phyloP scores from a whole-genome alignment of 768 basidiomycete species.

The Tricholomella constricta region DNA sequence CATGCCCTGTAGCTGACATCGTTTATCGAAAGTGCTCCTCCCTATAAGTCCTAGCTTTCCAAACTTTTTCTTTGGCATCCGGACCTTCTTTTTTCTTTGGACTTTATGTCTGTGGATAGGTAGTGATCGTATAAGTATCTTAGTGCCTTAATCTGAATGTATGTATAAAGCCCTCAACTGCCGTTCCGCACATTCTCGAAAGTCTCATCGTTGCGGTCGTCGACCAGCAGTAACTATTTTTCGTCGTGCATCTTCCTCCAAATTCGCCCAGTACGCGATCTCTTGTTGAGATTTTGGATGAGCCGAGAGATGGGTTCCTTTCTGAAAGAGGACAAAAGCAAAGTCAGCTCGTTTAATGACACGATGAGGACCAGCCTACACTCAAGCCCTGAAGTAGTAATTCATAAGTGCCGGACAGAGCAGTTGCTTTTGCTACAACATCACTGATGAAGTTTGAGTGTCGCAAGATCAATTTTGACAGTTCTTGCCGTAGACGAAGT shows the following conservation, averaged over 20 bases:
- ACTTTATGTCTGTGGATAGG: conserved; percentile 3
- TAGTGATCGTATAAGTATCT: not conserved
- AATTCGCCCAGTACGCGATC: conserved; percentile 81
- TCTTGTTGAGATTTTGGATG: conserved; percentile 89
- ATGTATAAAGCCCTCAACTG: conserved; percentile 7
- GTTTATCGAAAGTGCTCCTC: conserved; percentile 9
- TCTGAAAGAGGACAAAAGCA: conserved; percentile 37
- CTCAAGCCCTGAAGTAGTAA: conserved; percentile 73
- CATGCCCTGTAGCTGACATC: not conserved
- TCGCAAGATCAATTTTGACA: conserved; percentile 70
- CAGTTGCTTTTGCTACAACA: conserved; percentile 59
- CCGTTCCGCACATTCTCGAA: not conserved
- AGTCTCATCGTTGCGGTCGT: conserved; percentile 16
- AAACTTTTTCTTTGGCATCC: not conserved
- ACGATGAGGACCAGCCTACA: conserved; percentile 44
- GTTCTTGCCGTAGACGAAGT: conserved; percentile 80
- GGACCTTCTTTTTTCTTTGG: conserved; percentile 5
- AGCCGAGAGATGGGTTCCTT: conserved; percentile 65
- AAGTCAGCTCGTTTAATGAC: not conserved
- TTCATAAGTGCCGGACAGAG: conserved; percentile 75
- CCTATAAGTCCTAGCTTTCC: conserved; percentile 16
- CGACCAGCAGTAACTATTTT: conserved; percentile 52
- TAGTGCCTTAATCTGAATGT: conserved; percentile 6
- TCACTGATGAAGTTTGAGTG: conserved; percentile 75
- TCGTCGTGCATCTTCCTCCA: conserved; percentile 77